Conservation (phyloP, 2,329 filamentous ascomycete genomes). For the Stachybotrys echinatus region DNA sequence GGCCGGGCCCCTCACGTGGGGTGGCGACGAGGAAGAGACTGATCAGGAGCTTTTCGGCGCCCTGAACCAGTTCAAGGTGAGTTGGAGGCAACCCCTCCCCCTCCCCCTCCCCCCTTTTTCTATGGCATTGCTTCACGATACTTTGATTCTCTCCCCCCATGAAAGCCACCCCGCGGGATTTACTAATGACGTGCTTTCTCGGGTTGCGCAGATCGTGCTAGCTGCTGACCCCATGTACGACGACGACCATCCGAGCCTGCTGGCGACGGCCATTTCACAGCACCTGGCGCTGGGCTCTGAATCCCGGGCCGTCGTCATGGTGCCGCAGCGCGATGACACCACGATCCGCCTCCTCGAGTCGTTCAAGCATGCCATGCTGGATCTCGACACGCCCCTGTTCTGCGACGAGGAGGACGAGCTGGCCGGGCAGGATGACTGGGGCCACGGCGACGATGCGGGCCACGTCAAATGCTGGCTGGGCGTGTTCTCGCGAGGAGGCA, state of each 20-base stretch:
- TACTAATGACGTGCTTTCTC: conserved; percentile 1
- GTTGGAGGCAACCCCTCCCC: background rate
- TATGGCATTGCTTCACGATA: conserved; percentile 4
- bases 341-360: conserved; percentile 55
- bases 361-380: conserved; percentile 57
- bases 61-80: conserved; percentile 47
- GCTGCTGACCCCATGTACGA: conserved; percentile 87
- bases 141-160: background rate
- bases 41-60: conserved; percentile 39
- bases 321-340: conserved; percentile 71
- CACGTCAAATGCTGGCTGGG: conserved; percentile 65
- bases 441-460: conserved; percentile 40
- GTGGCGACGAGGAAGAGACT: conserved; percentile 38
- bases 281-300: conserved; percentile 55
- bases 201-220: conserved; percentile 57
- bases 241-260: conserved; percentile 69
- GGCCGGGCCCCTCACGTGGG: conserved; percentile 72
- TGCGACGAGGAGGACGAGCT: conserved; percentile 57
- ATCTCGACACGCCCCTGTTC: conserved; percentile 40
- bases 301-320: conserved; percentile 70
- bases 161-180: too few species aligned
- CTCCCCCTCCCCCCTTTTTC: background rate
- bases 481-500: conserved; percentile 41
- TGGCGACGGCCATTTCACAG: conserved; percentile 63
- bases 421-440: conserved; percentile 70